Conservation (phyloP, 257 asterid genomes). For the Anisodus acutangulus region DNA sequence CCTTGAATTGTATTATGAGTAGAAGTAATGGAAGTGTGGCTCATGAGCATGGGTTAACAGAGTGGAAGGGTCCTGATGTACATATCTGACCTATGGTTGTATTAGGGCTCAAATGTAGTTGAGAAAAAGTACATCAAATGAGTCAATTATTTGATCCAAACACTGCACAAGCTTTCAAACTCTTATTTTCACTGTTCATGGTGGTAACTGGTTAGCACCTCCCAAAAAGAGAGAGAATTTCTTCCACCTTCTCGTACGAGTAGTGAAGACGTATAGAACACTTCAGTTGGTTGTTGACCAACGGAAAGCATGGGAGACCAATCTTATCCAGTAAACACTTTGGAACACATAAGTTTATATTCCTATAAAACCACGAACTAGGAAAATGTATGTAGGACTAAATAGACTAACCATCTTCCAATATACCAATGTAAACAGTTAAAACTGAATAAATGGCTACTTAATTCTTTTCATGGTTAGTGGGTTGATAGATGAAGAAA, state of each 20-base stretch:
- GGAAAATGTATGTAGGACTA: background rate
- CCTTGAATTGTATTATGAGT: background rate
- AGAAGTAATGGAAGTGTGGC: background rate
- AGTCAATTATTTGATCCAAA: background rate
- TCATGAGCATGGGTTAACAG: too few species aligned
- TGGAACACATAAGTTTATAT: background rate
- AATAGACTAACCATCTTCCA: background rate
- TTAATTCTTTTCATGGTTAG: background rate
- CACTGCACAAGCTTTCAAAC: background rate
- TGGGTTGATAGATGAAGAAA: background rate
- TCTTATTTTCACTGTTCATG: background rate
- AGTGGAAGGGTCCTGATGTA: too few species aligned
- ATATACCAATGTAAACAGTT: background rate
- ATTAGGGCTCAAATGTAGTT: background rate
- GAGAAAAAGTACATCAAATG: background rate
- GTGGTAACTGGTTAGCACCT: background rate
- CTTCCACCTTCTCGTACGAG: too few species aligned
- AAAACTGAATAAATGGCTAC: background rate
- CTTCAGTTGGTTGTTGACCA: too few species aligned
- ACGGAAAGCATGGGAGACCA: too few species aligned
- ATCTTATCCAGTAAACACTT: background rate
- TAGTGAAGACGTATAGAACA: too few species aligned
- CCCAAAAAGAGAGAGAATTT: too few species aligned
- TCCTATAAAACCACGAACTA: background rate
- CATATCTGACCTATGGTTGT: background rate